These are phyloP conservation scores for Dipteronia sinensis DNA, from an alignment of 345 rosid species.

Conservation along the genomic window DNA sequence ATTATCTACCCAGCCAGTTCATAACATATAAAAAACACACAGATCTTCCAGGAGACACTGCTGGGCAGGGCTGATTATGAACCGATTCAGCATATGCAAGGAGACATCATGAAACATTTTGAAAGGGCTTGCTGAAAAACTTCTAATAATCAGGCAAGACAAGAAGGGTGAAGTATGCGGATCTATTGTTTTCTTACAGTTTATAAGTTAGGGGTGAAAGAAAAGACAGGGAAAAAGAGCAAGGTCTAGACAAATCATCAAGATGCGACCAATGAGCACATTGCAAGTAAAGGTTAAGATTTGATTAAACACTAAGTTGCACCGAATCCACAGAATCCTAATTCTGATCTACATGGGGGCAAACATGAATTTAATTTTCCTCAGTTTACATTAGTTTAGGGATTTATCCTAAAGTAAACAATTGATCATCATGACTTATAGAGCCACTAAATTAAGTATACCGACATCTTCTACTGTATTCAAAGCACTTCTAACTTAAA, in stretches of 20 bases:
- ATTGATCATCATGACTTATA: neutral
- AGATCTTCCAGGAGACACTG: neutral
- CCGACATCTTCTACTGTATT: neutral
- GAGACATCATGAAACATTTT: slow-evolving; percentile 4
- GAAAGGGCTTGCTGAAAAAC: neutral
- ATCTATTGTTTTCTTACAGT: neutral
- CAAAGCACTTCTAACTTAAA: neutral
- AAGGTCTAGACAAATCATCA: neutral
- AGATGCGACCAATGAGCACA: neutral
- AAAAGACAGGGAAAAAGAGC: neutral
- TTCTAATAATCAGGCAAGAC: neutral
- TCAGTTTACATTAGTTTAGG: neutral
- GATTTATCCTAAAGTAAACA: neutral
- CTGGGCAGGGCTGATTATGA: neutral
- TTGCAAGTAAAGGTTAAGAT: neutral
- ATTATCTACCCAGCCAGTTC: neutral
- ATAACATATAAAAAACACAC: neutral
- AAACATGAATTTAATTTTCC: neutral
- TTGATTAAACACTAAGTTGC: neutral
- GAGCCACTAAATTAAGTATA: neutral
- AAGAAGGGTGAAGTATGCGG: neutral
- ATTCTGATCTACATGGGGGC: neutral
- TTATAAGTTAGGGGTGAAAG: neutral
- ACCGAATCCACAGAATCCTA: neutral
- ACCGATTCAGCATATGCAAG: neutral